Evolutionary conservation across 208 protist species (phyloP), one percentile per base, ranked within the genome.

Genomic region (Leishmania guyanensis): DNA sequence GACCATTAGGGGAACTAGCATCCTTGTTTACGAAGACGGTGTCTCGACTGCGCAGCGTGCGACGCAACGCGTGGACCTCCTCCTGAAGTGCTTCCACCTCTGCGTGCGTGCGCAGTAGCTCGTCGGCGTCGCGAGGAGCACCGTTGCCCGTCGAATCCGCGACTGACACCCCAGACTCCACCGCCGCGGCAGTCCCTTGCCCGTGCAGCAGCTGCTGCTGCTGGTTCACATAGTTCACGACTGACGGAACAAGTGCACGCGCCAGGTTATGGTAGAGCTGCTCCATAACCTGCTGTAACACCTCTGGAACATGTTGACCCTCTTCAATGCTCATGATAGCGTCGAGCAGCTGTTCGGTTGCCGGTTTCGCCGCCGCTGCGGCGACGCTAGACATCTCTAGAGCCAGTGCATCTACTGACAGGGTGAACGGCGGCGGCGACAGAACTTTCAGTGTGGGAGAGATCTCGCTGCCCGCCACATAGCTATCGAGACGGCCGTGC

Each of bases 301-400:
- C 71, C 26, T 77, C 26, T 0, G 82, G 82, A 36, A 85, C 82
- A 56, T 81, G 62, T 43, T 81, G 50, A 17, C 72, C 77, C n/a
- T 81, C 77, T 48, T 78, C 51, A 22, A 85, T 81, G 82, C 12
- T 58, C 82, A 85, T 85, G 36, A 85, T 85, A 3, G 36, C 77
- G 22, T 81, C 77, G 16, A 85, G 77, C 6, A 85, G 70, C 77
- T 53, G 16, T 72, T 66, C 50, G 46, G 82, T 70, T 9, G 77
- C 82, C 5, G 50, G 16, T 3, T 54, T 43, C 2, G 72, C 54
- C 17, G 68, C 77, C 5, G 69, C 76, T 6, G 64, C 76, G 5
- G 82, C 82, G 5, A 77, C 77, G 9, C 77, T 62, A 9, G 60
- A 78, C 82, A 85, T 81, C 16, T 81, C 62, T 17, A 68, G 0